Conservation (phyloP, 2,329 filamentous ascomycete species). For the Scedosporium apiospermum region DNA sequence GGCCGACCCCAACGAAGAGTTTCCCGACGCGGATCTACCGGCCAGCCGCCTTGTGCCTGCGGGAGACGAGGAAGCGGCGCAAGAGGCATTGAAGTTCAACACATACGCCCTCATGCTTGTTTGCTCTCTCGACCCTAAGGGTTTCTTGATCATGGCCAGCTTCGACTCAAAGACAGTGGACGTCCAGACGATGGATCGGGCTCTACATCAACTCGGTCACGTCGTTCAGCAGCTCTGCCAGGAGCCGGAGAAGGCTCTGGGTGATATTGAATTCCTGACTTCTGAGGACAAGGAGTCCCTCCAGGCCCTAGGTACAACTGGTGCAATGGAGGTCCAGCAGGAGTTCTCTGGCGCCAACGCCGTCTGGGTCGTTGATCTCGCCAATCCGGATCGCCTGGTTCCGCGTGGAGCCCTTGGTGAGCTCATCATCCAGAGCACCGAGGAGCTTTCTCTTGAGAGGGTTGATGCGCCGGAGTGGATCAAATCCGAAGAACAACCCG, state of each 20-base stretch:
- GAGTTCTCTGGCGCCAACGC: slow-evolving; percentile 18
- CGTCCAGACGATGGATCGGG: slow-evolving; percentile 39
- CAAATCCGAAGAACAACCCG: slow-evolving; percentile 8
- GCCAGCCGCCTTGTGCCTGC: slow-evolving; percentile 45
- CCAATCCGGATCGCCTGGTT: slow-evolving; percentile 22
- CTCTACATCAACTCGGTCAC: slow-evolving; percentile 40
- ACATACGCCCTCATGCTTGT: slow-evolving; percentile 57
- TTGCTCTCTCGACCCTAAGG: slow-evolving; percentile 46
- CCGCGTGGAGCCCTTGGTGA: slow-evolving; percentile 34
- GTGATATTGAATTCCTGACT: slow-evolving; percentile 23
- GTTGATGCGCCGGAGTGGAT: slow-evolving; percentile 20
- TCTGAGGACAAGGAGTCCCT: slow-evolving; percentile 24
- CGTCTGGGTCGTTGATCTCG: slow-evolving; percentile 30
- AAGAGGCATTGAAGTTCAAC: slow-evolving; percentile 50
- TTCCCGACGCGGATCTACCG: slow-evolving; percentile 20
- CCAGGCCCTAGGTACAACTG: slow-evolving; percentile 15
- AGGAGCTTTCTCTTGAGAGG: slow-evolving; percentile 14
- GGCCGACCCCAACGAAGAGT: slow-evolving; percentile 10
- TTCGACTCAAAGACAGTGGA: slow-evolving; percentile 54
- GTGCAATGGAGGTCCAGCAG: slow-evolving; percentile 13
- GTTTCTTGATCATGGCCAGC: slow-evolving; percentile 51
- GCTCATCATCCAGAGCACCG: slow-evolving; percentile 27
- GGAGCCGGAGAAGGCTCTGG: slow-evolving; percentile 20
- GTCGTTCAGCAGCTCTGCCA: slow-evolving; percentile 41
- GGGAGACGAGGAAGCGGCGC: slow-evolving; percentile 45